Percentiles rank a stretch among this genome's conserved stretches.
These are phyloP conservation scores for Talaromyces islandicus DNA, from an alignment of 2,329 filamentous ascomycete genomes.

Conservation along the genomic window DNA sequence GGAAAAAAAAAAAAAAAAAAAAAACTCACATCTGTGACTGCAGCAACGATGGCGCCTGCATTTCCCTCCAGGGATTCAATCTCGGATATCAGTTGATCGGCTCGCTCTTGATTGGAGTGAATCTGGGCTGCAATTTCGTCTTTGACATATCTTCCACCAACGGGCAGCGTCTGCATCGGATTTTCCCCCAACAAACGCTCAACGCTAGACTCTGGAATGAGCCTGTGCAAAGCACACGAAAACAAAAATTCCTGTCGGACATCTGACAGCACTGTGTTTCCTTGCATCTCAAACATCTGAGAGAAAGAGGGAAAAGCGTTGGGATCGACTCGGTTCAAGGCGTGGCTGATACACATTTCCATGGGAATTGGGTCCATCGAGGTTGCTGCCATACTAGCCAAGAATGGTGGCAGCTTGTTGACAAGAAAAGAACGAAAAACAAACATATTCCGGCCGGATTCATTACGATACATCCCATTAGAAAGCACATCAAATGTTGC, in stretches of 20 bases:
- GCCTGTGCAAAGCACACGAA: slow-evolving; percentile 77
- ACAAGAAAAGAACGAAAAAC: slow-evolving; percentile 82
- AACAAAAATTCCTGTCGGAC: slow-evolving; percentile 82
- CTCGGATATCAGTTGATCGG: slow-evolving; percentile 71
- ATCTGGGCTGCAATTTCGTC: slow-evolving; percentile 75
- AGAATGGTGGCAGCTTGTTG: slow-evolving; percentile 60
- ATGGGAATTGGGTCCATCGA: slow-evolving; percentile 55
- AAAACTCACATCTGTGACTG: slow-evolving; percentile 60
- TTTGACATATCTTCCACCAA: slow-evolving; percentile 68
- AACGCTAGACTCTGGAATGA: slow-evolving; percentile 74
- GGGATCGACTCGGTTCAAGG: slow-evolving; percentile 57
- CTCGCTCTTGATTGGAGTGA: slow-evolving; percentile 65
- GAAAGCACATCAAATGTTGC: slow-evolving; percentile 86
- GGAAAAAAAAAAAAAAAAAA: too few relatives aligned
- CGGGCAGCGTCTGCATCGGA: slow-evolving; percentile 70
- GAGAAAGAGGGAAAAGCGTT: slow-evolving; percentile 60
- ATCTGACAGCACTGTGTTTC: slow-evolving; percentile 55
- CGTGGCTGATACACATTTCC: slow-evolving; percentile 61
- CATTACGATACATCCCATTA: slow-evolving; percentile 71
- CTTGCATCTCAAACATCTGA: slow-evolving; percentile 56
- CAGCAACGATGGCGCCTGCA: slow-evolving; percentile 75
- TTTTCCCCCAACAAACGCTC: slow-evolving; percentile 77
- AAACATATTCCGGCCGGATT: slow-evolving; percentile 57
- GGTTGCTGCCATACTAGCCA: slow-evolving; percentile 52
- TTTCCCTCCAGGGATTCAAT: slow-evolving; percentile 89